Conservation (phyloP, 2,329 filamentous ascomycete genomes). For the Paraphoma sp. region DNA sequence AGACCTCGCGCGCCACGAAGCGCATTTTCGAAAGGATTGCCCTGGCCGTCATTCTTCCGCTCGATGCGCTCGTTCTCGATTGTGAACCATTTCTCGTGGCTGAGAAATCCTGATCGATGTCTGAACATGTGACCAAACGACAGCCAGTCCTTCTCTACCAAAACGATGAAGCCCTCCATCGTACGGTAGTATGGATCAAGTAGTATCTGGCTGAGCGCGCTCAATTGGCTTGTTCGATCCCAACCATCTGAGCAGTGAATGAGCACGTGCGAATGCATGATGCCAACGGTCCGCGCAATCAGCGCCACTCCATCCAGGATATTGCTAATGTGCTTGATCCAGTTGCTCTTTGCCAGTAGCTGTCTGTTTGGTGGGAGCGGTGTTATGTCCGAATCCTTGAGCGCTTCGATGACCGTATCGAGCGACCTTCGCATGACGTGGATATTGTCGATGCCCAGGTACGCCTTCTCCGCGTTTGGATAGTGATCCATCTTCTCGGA, state of each 20-base stretch:
- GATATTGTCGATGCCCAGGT: slow-evolving; percentile 96
- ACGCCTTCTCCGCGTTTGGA: slow-evolving; percentile 87
- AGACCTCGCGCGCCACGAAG: slow-evolving; percentile 85
- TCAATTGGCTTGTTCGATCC: slow-evolving; percentile 96
- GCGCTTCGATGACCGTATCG: slow-evolving; percentile 82
- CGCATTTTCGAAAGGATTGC: slow-evolving; percentile 85
- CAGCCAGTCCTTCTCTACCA: slow-evolving; percentile 97
- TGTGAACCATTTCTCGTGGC: slow-evolving; percentile 92
- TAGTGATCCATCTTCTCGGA: slow-evolving; percentile 99
- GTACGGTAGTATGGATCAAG: slow-evolving; percentile 96
- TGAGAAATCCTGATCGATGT: slow-evolving; percentile 85
- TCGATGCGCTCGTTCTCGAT: slow-evolving; percentile 81
- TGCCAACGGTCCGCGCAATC: slow-evolving; percentile 85
- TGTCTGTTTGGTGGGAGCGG: slow-evolving; percentile 83
- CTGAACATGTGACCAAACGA: slow-evolving; percentile 98
- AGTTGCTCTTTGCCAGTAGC: slow-evolving; percentile 80
- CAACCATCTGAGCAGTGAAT: slow-evolving; percentile 99
- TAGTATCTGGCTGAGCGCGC: slow-evolving; percentile 88
- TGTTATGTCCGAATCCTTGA: slow-evolving; percentile 92
- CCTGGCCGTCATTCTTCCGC: slow-evolving; percentile 40
- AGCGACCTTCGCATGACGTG: slow-evolving; percentile 96
- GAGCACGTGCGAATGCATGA: slow-evolving; percentile 91
- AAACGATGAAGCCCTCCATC: slow-evolving; percentile 89
- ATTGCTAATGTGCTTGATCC: slow-evolving; percentile 87
- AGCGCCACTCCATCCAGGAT: slow-evolving; percentile 84